phyloP scores from a whole-genome alignment of 768 basidiomycete species.

The Psilocybe cyanescens region DNA sequence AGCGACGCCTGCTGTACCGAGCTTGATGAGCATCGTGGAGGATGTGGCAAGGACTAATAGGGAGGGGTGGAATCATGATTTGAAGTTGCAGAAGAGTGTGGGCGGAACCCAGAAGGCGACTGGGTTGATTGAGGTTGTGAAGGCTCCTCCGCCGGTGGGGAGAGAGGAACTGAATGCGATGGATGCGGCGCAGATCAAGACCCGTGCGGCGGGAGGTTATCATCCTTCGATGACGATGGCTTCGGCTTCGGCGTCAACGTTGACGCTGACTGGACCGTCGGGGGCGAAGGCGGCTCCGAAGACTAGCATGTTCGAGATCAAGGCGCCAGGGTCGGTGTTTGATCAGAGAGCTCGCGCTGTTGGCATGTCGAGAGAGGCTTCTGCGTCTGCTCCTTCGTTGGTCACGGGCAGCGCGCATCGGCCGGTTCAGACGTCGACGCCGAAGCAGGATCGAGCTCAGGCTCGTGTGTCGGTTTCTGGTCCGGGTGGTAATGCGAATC shows the following conservation, averaged over 20 bases:
- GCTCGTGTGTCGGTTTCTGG: neutral
- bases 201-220: constrained; percentile 1
- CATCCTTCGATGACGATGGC: neutral
- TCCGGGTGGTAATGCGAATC: neutral
- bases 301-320: constrained; percentile 22
- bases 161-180: constrained; percentile 31
- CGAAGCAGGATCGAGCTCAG: constrained; percentile 1
- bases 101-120: constrained; percentile 18
- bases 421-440: constrained; percentile 3
- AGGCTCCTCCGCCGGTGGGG: constrained; percentile 50
- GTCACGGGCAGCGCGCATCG: constrained; percentile 4
- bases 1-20: constrained; percentile 23
- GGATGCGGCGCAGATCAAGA: constrained; percentile 11
- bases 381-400: neutral
- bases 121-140: constrained; percentile 43
- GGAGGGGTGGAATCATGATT: constrained; percentile 24
- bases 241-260: neutral
- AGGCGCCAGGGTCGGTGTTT: constrained; percentile 42
- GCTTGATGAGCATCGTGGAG: constrained; percentile 74
- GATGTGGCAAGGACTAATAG: constrained; percentile 46
- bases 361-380: neutral
- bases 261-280: neutral
- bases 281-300: neutral
- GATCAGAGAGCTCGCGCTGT: constrained; percentile 17
- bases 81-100: constrained; percentile 15